Conservation (phyloP, 2,329 filamentous ascomycete genomes). For the Claviceps citrina region DNA sequence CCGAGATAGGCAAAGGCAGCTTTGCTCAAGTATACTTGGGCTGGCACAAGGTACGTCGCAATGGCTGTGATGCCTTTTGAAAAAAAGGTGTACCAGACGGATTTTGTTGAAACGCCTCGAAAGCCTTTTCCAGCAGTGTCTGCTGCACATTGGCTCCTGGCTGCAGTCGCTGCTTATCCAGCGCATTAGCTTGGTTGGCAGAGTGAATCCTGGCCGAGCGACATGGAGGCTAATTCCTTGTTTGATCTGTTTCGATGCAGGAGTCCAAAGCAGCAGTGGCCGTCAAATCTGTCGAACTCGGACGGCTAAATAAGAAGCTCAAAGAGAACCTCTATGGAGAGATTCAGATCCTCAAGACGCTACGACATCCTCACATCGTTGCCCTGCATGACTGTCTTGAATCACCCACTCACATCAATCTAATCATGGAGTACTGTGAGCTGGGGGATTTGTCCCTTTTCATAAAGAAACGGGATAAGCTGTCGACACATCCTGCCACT, state of each 20-base stretch:
- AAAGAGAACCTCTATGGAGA: constrained; percentile 92
- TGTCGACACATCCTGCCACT: constrained; percentile 65
- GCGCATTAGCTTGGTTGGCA: background rate
- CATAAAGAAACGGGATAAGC: constrained; percentile 81
- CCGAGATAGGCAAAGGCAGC: constrained; percentile 92
- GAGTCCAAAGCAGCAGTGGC: constrained; percentile 70
- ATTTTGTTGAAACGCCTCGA: no score
- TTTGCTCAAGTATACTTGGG: constrained; percentile 92
- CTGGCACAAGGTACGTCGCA: constrained; percentile 51
- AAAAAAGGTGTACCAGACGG: no score
- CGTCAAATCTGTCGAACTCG: constrained; percentile 89
- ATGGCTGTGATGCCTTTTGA: background rate
- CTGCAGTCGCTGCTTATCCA: background rate
- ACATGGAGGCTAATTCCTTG: background rate
- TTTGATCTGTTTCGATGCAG: constrained; percentile 31
- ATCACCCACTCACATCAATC: constrained; percentile 73
- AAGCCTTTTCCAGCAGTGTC: no score
- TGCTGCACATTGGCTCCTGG: no score
- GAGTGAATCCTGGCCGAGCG: no score
- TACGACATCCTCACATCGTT: constrained; percentile 94
- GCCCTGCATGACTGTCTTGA: constrained; percentile 90
- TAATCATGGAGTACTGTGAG: constrained; percentile 98
- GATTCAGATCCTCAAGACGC: constrained; percentile 84
- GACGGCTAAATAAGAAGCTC: constrained; percentile 84
- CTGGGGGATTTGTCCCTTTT: constrained; percentile 88